Evolutionary conservation across 441 rosid species (phyloP).

Genomic region (Raphanus hybrid): DNA sequence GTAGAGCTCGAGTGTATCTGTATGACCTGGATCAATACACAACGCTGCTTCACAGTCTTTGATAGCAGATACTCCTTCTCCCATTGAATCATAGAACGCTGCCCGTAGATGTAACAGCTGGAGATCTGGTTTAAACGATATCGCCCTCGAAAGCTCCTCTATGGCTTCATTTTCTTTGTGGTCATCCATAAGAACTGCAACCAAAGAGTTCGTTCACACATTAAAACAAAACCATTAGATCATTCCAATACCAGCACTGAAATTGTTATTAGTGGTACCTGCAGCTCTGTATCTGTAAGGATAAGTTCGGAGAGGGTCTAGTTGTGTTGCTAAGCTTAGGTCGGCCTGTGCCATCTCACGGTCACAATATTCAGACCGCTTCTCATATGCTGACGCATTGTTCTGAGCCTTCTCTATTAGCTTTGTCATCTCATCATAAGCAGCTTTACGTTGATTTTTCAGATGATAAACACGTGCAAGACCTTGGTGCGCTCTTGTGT

Average conservation of each 20-base stretch:
- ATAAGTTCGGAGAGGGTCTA: no score
- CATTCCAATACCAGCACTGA: no score
- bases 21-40: constrained; percentile 72
- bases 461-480: constrained; percentile 92
- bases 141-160: constrained; percentile 76
- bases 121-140: constrained; percentile 87
- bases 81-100: constrained; percentile 88
- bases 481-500: constrained; percentile 97
- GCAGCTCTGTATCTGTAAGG: no score
- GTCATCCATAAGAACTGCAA: constrained; percentile 91
- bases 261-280: no score
- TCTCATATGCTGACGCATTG: constrained; percentile 94
- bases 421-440: constrained; percentile 97
- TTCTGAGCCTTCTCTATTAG: constrained; percentile 88
- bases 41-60: constrained; percentile 98
- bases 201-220: constrained; percentile 13
- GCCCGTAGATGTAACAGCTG: constrained; percentile 94
- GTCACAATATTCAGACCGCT: constrained; percentile 95
- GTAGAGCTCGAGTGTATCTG: constrained; percentile 72
- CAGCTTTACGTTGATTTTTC: constrained; percentile 81
- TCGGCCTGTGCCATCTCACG: constrained; percentile 41
- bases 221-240: background rate
- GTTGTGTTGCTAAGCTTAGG: no score
- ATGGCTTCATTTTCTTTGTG: constrained; percentile 93
- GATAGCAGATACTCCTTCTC: constrained; percentile 55